Evolutionary conservation across 108 stramenopile species (phyloP).

Genomic region (Discostella pseudostelligera): DNA sequence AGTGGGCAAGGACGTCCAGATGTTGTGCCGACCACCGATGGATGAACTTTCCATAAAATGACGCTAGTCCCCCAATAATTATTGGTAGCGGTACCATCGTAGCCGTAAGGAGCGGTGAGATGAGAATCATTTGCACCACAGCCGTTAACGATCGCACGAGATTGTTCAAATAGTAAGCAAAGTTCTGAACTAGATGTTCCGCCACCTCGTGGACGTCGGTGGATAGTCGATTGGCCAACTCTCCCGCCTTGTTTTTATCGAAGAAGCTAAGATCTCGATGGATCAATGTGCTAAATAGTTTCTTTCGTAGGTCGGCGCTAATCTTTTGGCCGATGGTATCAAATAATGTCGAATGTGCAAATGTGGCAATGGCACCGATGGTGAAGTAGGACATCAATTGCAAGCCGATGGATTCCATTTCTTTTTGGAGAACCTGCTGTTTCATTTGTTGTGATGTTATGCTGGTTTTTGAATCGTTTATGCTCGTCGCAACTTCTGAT

Average conservation of each 20-base stretch:
- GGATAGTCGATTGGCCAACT: slow-evolving; percentile 45
- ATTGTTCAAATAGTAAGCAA: slow-evolving; percentile 34
- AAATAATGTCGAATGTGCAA: slow-evolving; percentile 35
- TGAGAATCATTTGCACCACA: slow-evolving; percentile 27
- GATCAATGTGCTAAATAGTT: slow-evolving; percentile 34
- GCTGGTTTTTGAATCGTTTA: neutral
- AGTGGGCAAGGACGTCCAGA: slow-evolving; percentile 45
- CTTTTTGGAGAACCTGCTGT: slow-evolving; percentile 1
- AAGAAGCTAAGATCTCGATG: slow-evolving; percentile 38
- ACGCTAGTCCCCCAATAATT: slow-evolving; percentile 26
- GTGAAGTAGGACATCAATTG: slow-evolving; percentile 37
- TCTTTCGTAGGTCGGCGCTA: slow-evolving; percentile 34
- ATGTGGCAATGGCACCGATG: slow-evolving; percentile 30
- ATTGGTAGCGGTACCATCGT: slow-evolving; percentile 24
- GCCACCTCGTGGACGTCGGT: slow-evolving; percentile 51
- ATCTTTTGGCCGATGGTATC: slow-evolving; percentile 44
- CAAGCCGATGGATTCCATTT: slow-evolving; percentile 31
- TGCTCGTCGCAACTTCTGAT: neutral
- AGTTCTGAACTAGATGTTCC: slow-evolving; percentile 46
- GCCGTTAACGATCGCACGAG: slow-evolving; percentile 32
- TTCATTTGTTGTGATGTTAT: neutral
- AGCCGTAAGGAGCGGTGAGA: slow-evolving; percentile 33
- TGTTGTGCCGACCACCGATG: slow-evolving; percentile 35
- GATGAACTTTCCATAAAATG: slow-evolving; percentile 36
- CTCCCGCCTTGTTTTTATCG: slow-evolving; percentile 38